Conservation (phyloP, 2,329 filamentous ascomycete species). For the Aspergillus transmontanensis region DNA sequence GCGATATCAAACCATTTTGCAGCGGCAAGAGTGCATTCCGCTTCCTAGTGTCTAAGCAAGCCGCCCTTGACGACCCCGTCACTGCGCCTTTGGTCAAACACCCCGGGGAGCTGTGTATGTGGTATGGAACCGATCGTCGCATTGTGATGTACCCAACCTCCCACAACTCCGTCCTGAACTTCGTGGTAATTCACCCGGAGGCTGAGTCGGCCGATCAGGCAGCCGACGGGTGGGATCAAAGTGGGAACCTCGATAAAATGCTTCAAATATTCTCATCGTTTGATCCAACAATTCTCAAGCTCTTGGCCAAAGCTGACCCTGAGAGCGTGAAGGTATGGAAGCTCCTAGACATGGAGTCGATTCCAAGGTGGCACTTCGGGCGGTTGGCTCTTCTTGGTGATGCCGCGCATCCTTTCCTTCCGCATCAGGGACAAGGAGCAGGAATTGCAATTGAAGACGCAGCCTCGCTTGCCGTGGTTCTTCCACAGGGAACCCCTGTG, state of each 20-base stretch:
- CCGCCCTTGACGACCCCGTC: slow-evolving; percentile 38
- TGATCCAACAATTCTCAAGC: slow-evolving; percentile 36
- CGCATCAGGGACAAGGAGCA: slow-evolving; percentile 63
- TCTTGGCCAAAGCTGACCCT: slow-evolving; percentile 39
- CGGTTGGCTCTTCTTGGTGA: slow-evolving; percentile 63
- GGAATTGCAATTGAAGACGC: slow-evolving; percentile 67
- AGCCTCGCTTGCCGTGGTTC: slow-evolving; percentile 56
- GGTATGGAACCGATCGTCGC: slow-evolving; percentile 44
- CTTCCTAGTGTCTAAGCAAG: slow-evolving; percentile 53
- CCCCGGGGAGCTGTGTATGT: slow-evolving; percentile 44
- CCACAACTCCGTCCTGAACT: slow-evolving; percentile 49
- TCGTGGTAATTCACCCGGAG: slow-evolving; percentile 53
- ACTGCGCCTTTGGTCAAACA: slow-evolving; percentile 37
- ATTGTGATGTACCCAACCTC: slow-evolving; percentile 49
- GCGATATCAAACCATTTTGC: slow-evolving; percentile 38
- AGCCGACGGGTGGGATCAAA: slow-evolving; percentile 10
- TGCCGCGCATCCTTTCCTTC: slow-evolving; percentile 67
- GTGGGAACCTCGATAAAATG: slow-evolving; percentile 11
- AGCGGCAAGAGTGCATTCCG: slow-evolving; percentile 59
- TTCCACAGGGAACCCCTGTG: slow-evolving; percentile 48
- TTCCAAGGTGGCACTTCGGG: slow-evolving; percentile 57
- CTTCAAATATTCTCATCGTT: slow-evolving; percentile 37
- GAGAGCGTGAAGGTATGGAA: slow-evolving; percentile 56
- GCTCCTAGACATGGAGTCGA: slow-evolving; percentile 60
- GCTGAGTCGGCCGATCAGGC: slow-evolving; percentile 45